phyloP scores from a whole-genome alignment of 179 eudicot genomes.

The Monotropa hypopitys region DNA sequence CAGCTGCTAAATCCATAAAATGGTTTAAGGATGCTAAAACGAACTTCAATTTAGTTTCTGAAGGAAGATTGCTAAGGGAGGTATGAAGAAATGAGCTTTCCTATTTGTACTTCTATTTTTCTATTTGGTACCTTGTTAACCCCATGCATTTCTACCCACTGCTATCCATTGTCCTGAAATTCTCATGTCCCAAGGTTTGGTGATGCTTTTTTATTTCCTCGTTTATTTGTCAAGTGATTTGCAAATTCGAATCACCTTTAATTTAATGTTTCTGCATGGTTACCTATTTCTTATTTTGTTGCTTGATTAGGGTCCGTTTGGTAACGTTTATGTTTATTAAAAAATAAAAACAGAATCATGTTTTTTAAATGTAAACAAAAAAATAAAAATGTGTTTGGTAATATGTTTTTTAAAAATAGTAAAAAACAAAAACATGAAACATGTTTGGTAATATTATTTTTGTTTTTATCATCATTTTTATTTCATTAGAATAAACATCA shows the following conservation, averaged over 20 bases:
- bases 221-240: neutral
- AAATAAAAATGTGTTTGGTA: no score
- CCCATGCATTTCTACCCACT: slow-evolving; percentile 1
- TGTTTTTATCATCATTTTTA: no score
- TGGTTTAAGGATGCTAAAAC: slow-evolving; percentile 72
- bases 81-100: slow-evolving; percentile 22
- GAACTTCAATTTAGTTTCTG: slow-evolving; percentile 50
- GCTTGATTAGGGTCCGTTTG: no score
- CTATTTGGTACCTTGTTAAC: neutral
- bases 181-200: neutral
- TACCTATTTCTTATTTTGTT: neutral
- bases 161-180: neutral
- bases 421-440: no score
- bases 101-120: neutral
- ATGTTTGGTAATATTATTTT: no score
- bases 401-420: no score
- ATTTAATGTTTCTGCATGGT: neutral
- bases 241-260: neutral
- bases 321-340: no score
- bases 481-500: no score
- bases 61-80: slow-evolving; percentile 54
- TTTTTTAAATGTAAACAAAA: no score
- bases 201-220: neutral
- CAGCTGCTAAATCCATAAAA: slow-evolving; percentile 66
- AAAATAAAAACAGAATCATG: no score